These are phyloP conservation scores for Malassezia japonica DNA, from an alignment of 1,284 basidiomycete genomes.

Conservation along the genomic window DNA sequence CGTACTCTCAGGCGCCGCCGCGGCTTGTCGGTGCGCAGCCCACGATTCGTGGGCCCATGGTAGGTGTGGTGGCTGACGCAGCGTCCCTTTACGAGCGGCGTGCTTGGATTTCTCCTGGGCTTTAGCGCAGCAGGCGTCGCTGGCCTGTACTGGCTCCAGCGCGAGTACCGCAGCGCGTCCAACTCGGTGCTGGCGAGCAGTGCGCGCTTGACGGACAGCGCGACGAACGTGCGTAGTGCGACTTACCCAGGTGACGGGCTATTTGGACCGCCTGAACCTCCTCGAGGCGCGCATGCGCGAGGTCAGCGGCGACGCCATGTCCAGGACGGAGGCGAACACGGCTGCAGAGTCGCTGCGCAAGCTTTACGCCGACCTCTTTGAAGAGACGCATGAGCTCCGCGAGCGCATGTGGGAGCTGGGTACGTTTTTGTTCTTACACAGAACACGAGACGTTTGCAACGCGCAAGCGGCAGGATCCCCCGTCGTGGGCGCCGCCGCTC, in stretches of 20 bases:
- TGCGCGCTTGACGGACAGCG: conserved; percentile 5
- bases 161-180: conserved; percentile 8
- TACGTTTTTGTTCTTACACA: conserved; percentile 5
- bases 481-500: conserved; percentile 2
- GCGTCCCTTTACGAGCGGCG: conserved; percentile 13
- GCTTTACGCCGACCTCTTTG: conserved; percentile 14
- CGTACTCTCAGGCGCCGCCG: conserved; percentile 1
- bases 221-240: conserved; percentile 5
- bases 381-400: conserved; percentile 13
- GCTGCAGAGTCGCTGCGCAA: conserved; percentile 7
- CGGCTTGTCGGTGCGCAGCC: conserved; percentile 10
- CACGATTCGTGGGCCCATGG: conserved; percentile 1
- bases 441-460: conserved; percentile 16
- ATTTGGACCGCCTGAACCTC: conserved; percentile 10
- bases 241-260: conserved; percentile 12
- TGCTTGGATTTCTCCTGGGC: conserved; percentile 10
- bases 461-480: neutral
- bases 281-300: conserved; percentile 1
- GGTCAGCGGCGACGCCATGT: neutral
- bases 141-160: conserved; percentile 11
- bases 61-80: conserved; percentile 7
- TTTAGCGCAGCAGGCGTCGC: neutral
- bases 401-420: conserved; percentile 16
- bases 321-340: neutral
- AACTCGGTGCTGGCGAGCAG: conserved; percentile 9